Conservation (phyloP, 176 grass and related monocot genomes). For the Aegilops tauschii region DNA sequence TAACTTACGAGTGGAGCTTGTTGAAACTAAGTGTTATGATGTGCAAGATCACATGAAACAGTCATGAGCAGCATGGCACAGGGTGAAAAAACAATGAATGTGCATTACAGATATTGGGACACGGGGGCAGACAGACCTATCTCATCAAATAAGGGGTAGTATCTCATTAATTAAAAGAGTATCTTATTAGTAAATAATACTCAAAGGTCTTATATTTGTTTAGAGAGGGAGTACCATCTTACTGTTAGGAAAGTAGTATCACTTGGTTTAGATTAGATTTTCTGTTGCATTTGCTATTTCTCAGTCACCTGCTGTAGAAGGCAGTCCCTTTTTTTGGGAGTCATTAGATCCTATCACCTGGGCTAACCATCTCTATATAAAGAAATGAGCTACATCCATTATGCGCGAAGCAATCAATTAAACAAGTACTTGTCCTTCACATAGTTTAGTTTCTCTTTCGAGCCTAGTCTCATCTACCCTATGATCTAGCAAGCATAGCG, state of each 20-base stretch:
- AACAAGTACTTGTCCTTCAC: background rate
- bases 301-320: background rate
- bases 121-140: background rate
- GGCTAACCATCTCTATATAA: background rate
- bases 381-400: background rate
- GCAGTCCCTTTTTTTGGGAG: background rate
- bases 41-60: constrained; percentile 11
- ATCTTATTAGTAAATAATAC: background rate
- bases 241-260: background rate
- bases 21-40: background rate
- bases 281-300: background rate
- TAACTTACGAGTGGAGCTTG: background rate
- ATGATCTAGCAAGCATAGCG: background rate
- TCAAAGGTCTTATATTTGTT: too few relatives aligned
- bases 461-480: background rate
- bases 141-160: background rate
- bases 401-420: background rate
- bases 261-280: background rate
- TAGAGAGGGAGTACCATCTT: too few relatives aligned
- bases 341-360: background rate
- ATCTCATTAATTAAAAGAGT: background rate
- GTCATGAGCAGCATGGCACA: background rate
- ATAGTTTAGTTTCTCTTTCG: background rate
- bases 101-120: background rate
- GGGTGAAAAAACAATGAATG: background rate